Evolutionary conservation across 176 grass and related monocot genomes (phyloP).

Genomic region (Musa schizocarpa): DNA sequence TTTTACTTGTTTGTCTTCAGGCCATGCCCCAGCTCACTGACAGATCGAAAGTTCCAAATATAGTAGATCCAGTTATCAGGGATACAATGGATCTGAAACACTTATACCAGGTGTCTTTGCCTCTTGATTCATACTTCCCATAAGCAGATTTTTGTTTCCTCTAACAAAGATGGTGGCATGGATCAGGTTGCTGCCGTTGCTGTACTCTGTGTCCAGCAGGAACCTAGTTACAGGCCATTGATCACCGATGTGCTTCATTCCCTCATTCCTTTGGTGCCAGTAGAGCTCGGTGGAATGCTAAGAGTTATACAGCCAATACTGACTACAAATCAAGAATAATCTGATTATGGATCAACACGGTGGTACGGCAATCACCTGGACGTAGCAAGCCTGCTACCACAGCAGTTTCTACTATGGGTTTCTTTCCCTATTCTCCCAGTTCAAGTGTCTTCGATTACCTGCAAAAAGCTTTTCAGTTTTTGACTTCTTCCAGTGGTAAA

Average conservation of each 20-base stretch:
- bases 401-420: neutral
- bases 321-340: neutral
- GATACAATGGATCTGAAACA: slow-evolving; percentile 92
- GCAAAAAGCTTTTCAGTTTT: neutral
- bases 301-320: neutral
- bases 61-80: slow-evolving; percentile 80
- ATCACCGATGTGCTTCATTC: slow-evolving; percentile 21
- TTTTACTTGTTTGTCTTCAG: slow-evolving; percentile 29
- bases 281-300: slow-evolving; percentile 9
- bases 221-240: slow-evolving; percentile 23
- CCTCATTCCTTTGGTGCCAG: slow-evolving; percentile 13
- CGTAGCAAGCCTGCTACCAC: neutral
- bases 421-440: neutral
- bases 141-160: neutral
- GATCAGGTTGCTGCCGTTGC: slow-evolving; percentile 14
- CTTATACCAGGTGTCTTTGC: slow-evolving; percentile 60
- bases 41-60: slow-evolving; percentile 83
- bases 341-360: neutral
- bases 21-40: slow-evolving; percentile 95
- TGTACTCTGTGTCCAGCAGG: slow-evolving; percentile 17
- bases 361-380: neutral
- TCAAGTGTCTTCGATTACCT: too few relatives aligned
- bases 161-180: neutral
- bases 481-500: neutral
- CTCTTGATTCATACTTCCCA: neutral